Evolutionary conservation across 192 early-diverging fungal species (phyloP).

Genomic region (Jimgerdemannia flammicorona): DNA sequence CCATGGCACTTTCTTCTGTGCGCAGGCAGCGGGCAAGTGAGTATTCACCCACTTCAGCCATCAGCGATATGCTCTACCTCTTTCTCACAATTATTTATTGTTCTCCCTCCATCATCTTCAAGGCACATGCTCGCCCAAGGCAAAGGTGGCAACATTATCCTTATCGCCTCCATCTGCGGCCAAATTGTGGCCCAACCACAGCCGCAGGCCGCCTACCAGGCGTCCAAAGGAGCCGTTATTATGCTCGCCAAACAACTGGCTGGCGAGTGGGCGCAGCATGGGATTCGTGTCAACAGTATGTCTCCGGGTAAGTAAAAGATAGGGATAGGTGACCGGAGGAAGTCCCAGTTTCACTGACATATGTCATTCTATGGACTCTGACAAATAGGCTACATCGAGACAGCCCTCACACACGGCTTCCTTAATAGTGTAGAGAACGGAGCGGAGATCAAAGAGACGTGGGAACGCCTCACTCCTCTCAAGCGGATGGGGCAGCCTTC

Average conservation of each 20-base stretch:
- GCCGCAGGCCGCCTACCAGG: slow-evolving; percentile 37
- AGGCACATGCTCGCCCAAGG: slow-evolving; percentile 27
- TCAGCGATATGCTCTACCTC: neutral
- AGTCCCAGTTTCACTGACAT: neutral
- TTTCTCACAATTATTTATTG: neutral
- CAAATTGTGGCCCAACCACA: slow-evolving; percentile 29
- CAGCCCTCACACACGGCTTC: slow-evolving; percentile 17
- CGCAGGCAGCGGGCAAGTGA: slow-evolving; percentile 32
- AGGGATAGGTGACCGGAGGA: neutral
- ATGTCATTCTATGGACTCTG: neutral
- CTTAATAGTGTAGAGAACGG: slow-evolving; percentile 3
- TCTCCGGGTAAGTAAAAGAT: slow-evolving; percentile 17
- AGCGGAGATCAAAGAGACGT: slow-evolving; percentile 9
- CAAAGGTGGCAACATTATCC: slow-evolving; percentile 32
- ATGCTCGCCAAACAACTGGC: slow-evolving; percentile 39
- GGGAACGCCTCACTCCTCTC: slow-evolving; percentile 24
- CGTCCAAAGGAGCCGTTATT: slow-evolving; percentile 40
- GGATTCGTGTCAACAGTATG: slow-evolving; percentile 37
- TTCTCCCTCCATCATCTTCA: neutral
- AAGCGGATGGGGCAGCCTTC: slow-evolving; percentile 23
- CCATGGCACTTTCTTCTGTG: slow-evolving; percentile 29
- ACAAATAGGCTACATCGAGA: slow-evolving; percentile 1
- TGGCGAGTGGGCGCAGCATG: slow-evolving; percentile 37
- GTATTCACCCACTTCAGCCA: neutral
- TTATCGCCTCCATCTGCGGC: slow-evolving; percentile 34